Conservation (phyloP, 2,329 filamentous ascomycete species). For the Pochonia chlamydosporia region DNA sequence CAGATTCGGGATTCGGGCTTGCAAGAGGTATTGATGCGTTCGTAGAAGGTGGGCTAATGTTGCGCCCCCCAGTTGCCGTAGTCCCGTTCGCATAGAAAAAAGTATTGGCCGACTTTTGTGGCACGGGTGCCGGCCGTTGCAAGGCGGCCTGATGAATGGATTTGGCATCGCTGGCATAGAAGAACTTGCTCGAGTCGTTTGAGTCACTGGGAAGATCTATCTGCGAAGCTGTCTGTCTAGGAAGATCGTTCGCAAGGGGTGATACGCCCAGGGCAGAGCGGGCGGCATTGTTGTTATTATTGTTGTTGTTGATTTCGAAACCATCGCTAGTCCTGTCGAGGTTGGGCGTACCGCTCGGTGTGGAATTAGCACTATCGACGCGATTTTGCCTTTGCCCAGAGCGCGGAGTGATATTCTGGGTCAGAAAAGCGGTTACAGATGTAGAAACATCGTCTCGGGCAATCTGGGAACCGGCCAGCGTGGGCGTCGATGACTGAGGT, state of each 20-base stretch:
- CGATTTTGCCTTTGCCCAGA: conserved; percentile 68
- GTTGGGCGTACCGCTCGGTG: conserved; percentile 57
- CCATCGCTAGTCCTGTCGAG: conserved; percentile 33
- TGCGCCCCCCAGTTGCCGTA: conserved; percentile 32
- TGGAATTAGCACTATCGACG: conserved; percentile 61
- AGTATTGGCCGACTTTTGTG: conserved; percentile 39
- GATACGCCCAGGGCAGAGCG: conserved; percentile 25
- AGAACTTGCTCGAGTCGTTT: conserved; percentile 60
- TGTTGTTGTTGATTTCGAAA: conserved; percentile 31
- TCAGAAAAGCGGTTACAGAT: conserved; percentile 49
- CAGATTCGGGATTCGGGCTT: conserved; percentile 29
- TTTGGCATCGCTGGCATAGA: conserved; percentile 79
- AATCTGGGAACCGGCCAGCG: conserved; percentile 14
- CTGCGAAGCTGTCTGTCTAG: conserved; percentile 18
- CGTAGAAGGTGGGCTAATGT: conserved; percentile 21
- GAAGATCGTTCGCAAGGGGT: conserved; percentile 24
- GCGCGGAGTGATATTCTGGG: conserved; percentile 67
- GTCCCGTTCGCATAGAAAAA: conserved; percentile 54
- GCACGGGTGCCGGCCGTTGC: conserved; percentile 31
- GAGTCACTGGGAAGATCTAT: conserved; percentile 20
- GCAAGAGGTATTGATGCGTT: conserved; percentile 28
- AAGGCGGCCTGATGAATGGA: conserved; percentile 30
- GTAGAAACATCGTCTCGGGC: conserved; percentile 45
- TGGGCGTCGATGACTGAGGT: conserved; percentile 14
- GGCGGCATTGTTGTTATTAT: neutral